Base-by-base conservation (phyloP, 768 basidiomycete species). In the Collybia sordida region DNA sequence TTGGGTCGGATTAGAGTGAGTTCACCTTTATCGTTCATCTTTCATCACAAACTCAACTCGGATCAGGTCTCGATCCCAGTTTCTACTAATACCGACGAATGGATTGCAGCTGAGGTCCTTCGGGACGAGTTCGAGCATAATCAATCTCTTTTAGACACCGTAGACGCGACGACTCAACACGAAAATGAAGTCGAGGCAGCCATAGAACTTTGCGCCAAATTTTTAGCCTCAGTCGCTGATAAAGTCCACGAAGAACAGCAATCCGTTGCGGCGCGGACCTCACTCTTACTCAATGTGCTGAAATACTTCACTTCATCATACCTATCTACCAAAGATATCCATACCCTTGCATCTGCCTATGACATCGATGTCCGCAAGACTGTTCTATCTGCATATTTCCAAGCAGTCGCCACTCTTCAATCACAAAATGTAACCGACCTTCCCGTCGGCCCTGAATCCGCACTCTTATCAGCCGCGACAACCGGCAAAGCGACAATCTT, bases 61-160 rank as follows among this genome's bases (percentile, higher is more conserved):
- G 22, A 17, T 12, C 56, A 93, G 91, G 68, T 96, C 53, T 86
- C 89, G 54, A 85, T 98, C 67, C 93, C 91, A 40, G 89, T 97
- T 51, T 86, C 92, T 40, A 85, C 90, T n/a, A 72, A 74, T 34
- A 55, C 75, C 57, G 84, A 93, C 68, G 83, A 92, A 69, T 97
- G 95, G 94, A 91, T 93, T 63, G 81, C 85, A 47, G 93, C 94
- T 45, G 93, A 96, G 72, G 84, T 94, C 62, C 82, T 96, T 50
- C 78, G 89, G 61, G 93, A 97, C 62, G 90, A 94, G 52, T 98
- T 96, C 66, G 70, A 77, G 49, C 82, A 91, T 67, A 67, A 78
- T 48, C 81, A 83, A 64, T 74, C 74, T 25, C 78, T 75, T 65
- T 56, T 78, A 66, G 80, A 86, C 66, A 72, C 77, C 56, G 70